Evolutionary conservation across 2,329 filamentous ascomycete species (phyloP).

Genomic region (Penicillium verrucosum): DNA sequence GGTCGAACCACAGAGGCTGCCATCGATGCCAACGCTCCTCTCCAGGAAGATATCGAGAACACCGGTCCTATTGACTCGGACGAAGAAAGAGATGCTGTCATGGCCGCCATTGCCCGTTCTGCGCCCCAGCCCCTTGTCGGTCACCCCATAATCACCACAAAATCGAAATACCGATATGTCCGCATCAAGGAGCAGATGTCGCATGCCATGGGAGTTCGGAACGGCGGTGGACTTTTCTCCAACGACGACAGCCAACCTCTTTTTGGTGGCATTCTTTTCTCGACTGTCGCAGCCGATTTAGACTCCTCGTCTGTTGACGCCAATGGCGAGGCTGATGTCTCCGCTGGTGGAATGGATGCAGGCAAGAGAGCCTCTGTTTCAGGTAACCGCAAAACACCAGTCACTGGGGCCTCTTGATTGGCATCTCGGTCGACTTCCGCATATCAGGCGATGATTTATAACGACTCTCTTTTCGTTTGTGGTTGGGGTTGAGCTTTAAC

Average conservation of each 20-base stretch:
- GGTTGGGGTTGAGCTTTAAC: not conserved
- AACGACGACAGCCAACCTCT: constrained; percentile 32
- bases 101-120: constrained; percentile 72
- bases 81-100: constrained; percentile 86
- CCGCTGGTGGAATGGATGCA: constrained; percentile 17
- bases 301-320: constrained; percentile 21
- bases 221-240: constrained; percentile 46
- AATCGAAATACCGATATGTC: constrained; percentile 58
- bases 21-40: constrained; percentile 86
- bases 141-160: constrained; percentile 52
- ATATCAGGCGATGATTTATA: constrained; percentile 21
- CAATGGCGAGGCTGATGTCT: constrained; percentile 22
- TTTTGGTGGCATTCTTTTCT: constrained; percentile 35
- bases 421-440: not conserved
- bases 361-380: constrained; percentile 24
- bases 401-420: constrained; percentile 10
- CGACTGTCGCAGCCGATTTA: constrained; percentile 26
- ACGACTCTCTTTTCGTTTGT: constrained; percentile 16
- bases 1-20: constrained; percentile 67
- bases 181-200: constrained; percentile 63
- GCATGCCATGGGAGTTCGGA: constrained; percentile 54
- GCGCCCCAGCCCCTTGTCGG: constrained; percentile 74
- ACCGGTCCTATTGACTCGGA: constrained; percentile 86
- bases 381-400: constrained; percentile 16
- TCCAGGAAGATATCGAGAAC: constrained; percentile 80